Evolutionary conservation across 768 basidiomycete species (phyloP).

Genomic region (Lentinula detonsa): DNA sequence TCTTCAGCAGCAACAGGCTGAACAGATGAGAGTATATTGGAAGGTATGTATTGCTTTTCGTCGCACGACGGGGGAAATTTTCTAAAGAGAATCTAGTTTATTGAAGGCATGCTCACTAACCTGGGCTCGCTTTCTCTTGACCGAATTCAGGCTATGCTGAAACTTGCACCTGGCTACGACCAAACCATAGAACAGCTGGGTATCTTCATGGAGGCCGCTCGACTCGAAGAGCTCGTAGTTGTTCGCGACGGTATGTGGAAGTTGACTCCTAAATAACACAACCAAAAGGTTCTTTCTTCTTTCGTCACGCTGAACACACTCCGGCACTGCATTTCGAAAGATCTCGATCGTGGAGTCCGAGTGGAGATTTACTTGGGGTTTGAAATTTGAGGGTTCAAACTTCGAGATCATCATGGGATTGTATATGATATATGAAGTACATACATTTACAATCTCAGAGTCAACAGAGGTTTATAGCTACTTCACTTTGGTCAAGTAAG

Average conservation of each 20-base stretch:
- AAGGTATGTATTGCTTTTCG: constrained; percentile 43
- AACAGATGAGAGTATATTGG: constrained; percentile 87
- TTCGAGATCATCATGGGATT: background rate
- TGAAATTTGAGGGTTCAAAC: background rate
- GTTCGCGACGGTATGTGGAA: constrained; percentile 71
- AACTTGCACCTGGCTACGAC: constrained; percentile 79
- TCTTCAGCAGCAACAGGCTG: constrained; percentile 70
- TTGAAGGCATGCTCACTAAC: constrained; percentile 90
- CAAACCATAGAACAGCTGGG: constrained; percentile 73
- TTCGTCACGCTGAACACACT: no score
- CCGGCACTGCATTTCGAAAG: no score
- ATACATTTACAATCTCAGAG: no score
- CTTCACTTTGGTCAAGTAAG: no score
- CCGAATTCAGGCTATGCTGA: constrained; percentile 86
- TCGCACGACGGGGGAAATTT: background rate
- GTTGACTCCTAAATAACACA: constrained; percentile 19
- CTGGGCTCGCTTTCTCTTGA: constrained; percentile 69
- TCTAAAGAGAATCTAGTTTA: constrained; percentile 45
- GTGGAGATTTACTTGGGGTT: background rate
- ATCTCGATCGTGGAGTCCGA: background rate
- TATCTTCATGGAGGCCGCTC: constrained; percentile 75
- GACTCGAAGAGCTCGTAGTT: constrained; percentile 68
- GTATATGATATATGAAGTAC: no score
- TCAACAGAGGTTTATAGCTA: no score
- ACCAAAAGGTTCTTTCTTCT: background rate